Evolutionary conservation across 371 early-diverging fungal genomes (phyloP).

Genomic region (Chytridiales sp.): DNA sequence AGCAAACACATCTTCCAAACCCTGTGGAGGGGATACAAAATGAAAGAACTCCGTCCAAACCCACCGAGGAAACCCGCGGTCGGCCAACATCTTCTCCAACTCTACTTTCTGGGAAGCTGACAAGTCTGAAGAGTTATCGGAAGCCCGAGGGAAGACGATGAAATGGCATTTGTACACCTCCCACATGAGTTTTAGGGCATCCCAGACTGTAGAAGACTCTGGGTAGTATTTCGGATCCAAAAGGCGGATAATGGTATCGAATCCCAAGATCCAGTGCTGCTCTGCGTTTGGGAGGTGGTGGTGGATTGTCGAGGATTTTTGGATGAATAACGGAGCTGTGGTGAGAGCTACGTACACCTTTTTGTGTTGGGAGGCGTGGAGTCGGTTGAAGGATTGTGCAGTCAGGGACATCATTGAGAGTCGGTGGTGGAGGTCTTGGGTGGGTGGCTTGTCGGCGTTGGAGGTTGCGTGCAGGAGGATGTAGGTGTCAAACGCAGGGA

Average conservation of each 20-base stretch:
- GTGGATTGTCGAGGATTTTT: slow-evolving; percentile 43
- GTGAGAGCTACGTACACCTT: slow-evolving; percentile 50
- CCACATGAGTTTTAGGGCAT: no score
- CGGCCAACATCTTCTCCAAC: no score
- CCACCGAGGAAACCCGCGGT: no score
- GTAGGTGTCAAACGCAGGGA: slow-evolving; percentile 40
- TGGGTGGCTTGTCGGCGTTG: slow-evolving; percentile 63
- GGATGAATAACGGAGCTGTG: slow-evolving; percentile 56
- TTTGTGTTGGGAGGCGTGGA: not conserved
- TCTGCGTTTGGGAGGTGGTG: slow-evolving; percentile 30
- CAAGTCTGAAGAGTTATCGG: no score
- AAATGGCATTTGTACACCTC: no score
- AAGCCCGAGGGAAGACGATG: no score
- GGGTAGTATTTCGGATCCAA: slow-evolving; percentile 63
- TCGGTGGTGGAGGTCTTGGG: slow-evolving; percentile 34
- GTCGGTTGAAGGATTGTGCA: not conserved
- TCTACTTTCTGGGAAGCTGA: no score
- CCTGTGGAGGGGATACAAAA: no score
- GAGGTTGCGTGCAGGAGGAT: slow-evolving; percentile 56
- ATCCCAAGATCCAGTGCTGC: slow-evolving; percentile 63
- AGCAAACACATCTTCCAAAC: no score
- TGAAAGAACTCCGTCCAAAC: no score
- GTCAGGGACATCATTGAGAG: no score
- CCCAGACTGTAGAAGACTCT: no score
- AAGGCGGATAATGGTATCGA: slow-evolving; percentile 60